A percentile compares a stretch with the other conserved stretches of the same genome.
These are phyloP conservation scores for Rhodotorula babjevae DNA, from an alignment of 768 basidiomycete species.

Conservation along the genomic window DNA sequence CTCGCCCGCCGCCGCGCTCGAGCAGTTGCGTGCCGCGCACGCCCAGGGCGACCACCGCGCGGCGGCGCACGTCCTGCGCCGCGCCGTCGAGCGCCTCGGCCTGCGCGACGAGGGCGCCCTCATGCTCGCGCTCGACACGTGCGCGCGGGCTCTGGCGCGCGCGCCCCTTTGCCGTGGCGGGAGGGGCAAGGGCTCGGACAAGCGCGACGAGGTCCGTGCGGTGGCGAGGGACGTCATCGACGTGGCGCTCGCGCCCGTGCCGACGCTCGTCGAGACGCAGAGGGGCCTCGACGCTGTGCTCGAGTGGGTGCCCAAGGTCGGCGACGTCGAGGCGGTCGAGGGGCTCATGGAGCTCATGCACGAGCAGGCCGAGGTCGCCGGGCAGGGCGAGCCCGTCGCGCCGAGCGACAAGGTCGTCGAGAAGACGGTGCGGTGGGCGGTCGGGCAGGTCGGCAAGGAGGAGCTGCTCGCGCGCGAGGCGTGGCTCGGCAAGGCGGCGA, in stretches of 20 bases:
- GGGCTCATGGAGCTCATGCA: background rate
- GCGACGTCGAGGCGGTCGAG: background rate
- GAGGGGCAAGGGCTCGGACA: background rate
- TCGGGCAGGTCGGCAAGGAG: background rate
- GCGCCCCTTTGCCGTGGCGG: too few relatives aligned
- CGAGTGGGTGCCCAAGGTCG: background rate
- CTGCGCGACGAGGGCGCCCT: background rate
- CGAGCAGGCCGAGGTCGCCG: background rate
- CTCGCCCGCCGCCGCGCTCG: background rate
- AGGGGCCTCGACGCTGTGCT: background rate
- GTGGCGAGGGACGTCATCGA: background rate
- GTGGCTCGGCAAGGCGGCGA: slow-evolving; percentile 1
- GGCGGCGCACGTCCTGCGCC: background rate
- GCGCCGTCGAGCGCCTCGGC: background rate
- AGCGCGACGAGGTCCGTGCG: background rate
- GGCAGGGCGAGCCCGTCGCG: background rate
- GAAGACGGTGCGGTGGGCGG: slow-evolving; percentile 19
- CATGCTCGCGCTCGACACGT: background rate
- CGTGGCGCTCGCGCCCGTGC: background rate
- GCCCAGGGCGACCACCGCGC: background rate
- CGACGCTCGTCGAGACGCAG: background rate
- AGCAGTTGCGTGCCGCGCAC: background rate
- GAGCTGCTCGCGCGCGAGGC: background rate
- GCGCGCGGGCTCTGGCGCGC: too few relatives aligned
- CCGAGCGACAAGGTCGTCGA: background rate